Evolutionary conservation across 176 grass and related monocot genomes (phyloP), one percentile per base, ranked within the genome.

Genomic region (Carex littledalei): DNA sequence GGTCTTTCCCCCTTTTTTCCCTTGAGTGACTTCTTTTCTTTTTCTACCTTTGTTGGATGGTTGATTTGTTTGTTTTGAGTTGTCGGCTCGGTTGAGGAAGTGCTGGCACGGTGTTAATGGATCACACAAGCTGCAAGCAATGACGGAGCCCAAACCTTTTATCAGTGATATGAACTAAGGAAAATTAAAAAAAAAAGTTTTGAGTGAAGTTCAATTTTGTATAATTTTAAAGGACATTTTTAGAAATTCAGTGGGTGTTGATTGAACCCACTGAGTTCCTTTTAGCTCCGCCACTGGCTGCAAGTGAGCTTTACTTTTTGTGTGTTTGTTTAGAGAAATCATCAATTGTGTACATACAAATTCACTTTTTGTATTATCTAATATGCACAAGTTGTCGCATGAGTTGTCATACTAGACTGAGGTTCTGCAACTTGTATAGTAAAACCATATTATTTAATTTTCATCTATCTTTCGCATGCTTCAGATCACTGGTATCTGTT

Each of bases 41-140:
- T 82, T 41, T 82, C 12, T 3, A 22, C 41, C 47, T 22, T 54
- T 67, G 16, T 83, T 32, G 2, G 39, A 50, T 64, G 61, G 21
- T 65, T 24, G 58, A 8, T 81, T 82, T 50, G 59, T 81, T 81
- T 81, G 17, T 62, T 81, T 81, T 21, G n/a, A 81, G 16, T 81
- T 43, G 57, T 57, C 0, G 15, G 59, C 79, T 22, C 1, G 56
- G n/a, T 81, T 81, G 54, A 39, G 78, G 64, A 81, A 81, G 20
- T 81, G 73, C 50, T 78, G 50, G 74, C 14, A 78, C 31, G 24
- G 3, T 56, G 22, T 78, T 56, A 18, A 34, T 78, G 74, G 22
- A 57, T 32, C 74, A 78, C 8, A 72, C 74, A 78, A 78, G 74
- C 74, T 34, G 49, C 74, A 34, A 78, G 56, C 47, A 12, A 10